Evolutionary conservation across 2,329 filamentous ascomycete genomes (phyloP).

Genomic region (Rutstroemia sydowiana): DNA sequence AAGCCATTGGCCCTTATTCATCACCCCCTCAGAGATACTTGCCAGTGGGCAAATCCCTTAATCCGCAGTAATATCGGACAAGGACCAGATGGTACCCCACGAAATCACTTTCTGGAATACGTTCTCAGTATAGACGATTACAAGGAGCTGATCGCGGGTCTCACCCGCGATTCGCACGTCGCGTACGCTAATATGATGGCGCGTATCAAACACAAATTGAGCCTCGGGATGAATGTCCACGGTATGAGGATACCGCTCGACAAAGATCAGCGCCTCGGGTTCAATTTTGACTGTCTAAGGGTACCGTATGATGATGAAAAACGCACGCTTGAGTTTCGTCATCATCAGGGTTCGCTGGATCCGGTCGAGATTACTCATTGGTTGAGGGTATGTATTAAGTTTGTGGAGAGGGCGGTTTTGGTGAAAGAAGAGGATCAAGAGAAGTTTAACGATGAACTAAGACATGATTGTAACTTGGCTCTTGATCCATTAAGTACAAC

Average conservation of each 20-base stretch:
- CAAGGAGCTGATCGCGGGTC: too few species aligned
- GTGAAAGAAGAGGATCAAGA: not conserved
- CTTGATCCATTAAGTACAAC: not conserved
- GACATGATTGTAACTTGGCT: not conserved
- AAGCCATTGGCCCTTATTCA: constrained; percentile 9
- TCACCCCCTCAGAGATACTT: not conserved
- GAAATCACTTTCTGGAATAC: too few species aligned
- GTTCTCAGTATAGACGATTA: too few species aligned
- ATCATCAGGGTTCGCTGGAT: constrained; percentile 22
- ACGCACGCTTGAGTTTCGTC: constrained; percentile 23
- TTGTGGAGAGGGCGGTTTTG: constrained; percentile 8
- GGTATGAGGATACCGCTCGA: not conserved
- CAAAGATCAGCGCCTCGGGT: not conserved
- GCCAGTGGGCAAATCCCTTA: too few species aligned
- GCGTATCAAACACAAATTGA: too few species aligned
- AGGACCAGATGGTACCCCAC: too few species aligned
- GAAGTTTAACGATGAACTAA: not conserved
- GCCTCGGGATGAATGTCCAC: too few species aligned
- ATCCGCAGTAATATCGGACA: not conserved
- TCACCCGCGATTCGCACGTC: too few species aligned
- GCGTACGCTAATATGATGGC: too few species aligned
- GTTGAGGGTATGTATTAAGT: constrained; percentile 13
- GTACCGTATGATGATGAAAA: not conserved
- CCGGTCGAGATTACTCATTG: constrained; percentile 14
- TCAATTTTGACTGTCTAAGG: not conserved